These are phyloP conservation scores for Tylopilus sp. DNA, from an alignment of 1,284 basidiomycete genomes.

Conservation along the genomic window DNA sequence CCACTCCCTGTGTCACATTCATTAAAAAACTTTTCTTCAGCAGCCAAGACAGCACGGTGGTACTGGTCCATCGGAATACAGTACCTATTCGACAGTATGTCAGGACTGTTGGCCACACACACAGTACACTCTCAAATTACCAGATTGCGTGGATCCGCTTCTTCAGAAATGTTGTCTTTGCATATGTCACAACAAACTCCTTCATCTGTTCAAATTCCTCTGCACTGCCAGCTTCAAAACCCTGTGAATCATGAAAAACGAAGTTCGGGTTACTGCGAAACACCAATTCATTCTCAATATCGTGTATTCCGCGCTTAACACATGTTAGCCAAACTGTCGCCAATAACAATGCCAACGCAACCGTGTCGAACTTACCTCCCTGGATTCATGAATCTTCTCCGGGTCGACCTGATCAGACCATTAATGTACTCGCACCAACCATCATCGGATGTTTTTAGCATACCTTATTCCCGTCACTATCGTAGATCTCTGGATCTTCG, in stretches of 20 bases:
- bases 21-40: slow-evolving; percentile 9
- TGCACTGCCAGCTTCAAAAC: slow-evolving; percentile 5
- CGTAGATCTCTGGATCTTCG: slow-evolving; percentile 11
- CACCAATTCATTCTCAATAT: too few species aligned
- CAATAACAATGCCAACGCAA: too few species aligned
- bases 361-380: too few species aligned
- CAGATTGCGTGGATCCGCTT: slow-evolving; percentile 9
- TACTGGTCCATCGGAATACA: slow-evolving; percentile 11
- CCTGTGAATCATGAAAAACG: slow-evolving; percentile 7
- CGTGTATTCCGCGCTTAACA: too few species aligned
- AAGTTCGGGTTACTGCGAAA: background rate
- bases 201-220: slow-evolving; percentile 1
- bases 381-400: too few species aligned
- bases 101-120: too few species aligned
- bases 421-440: too few species aligned
- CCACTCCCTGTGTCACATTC: slow-evolving; percentile 8
- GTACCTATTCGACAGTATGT: background rate
- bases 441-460: too few species aligned
- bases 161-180: background rate
- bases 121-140: background rate
- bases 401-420: too few species aligned
- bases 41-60: background rate
- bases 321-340: too few species aligned
- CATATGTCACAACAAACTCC: background rate
- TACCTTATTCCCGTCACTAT: slow-evolving; percentile 11